Base-by-base conservation (phyloP, 768 basidiomycete species). In the Hericium coralloides region DNA sequence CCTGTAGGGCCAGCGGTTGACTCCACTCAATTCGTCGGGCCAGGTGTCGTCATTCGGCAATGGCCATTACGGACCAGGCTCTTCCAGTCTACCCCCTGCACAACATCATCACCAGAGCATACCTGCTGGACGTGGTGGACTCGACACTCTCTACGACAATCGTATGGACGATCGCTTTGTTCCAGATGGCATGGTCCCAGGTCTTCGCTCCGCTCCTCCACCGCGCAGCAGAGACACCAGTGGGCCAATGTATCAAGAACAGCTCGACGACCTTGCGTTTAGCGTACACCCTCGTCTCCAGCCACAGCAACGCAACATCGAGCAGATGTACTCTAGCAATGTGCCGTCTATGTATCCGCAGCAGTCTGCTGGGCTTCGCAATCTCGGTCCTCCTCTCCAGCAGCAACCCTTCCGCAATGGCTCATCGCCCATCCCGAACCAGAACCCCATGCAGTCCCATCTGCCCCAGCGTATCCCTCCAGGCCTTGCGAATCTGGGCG, bases 151-250 rank as follows among this genome's bases (percentile, higher is more conserved):
- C 36, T 89, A 88, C 65, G 87, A 89, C 54, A 86, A 82, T 63
- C 83, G 83, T 23, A 67, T 83, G 41, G 87, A 92, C 53, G 88
- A 89, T 63, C 78, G 89, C 60, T 92, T 92, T 62, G 79, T 89
- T 23, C 87, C 90, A 10, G 88, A 92, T 70, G 87, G 87, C 26
- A 82, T 92, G 81, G 90, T 92, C 15, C 89, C 91, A 23, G 91
- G 89, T 9, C 76, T 92, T 36, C 84, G 90, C 39, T 78, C 84
- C 31, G 78, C 76, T 39, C 82, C 79, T 49, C 80, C 83, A 45
- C 78, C 83, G 55, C 79, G 87, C 59, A 77, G 72, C 23, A 45
- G 43, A 45, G 43, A 45, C 64, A 83, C 87, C 59, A 71, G 72
- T 37, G 70, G 74, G 3, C 71, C 82, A 55, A 83, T 80, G 63